These are phyloP conservation scores for Globisporangium paroecandrum DNA, from an alignment of 352 stramenopile genomes.

Conservation along the genomic window DNA sequence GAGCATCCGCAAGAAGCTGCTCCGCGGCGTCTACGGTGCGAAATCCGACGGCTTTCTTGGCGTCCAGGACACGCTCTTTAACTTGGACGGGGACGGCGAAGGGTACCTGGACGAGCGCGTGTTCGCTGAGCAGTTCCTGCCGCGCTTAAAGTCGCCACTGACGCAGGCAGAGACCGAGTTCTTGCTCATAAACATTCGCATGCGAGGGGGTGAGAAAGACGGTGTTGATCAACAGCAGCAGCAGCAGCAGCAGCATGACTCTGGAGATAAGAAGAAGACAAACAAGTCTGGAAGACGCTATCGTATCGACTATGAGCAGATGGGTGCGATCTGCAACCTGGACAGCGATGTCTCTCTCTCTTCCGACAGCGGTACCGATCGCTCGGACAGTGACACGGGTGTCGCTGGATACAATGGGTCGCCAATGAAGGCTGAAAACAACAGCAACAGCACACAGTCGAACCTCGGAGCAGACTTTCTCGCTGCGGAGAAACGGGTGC, in stretches of 20 bases:
- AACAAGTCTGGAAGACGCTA: slow-evolving; percentile 13
- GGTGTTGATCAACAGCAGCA: neutral
- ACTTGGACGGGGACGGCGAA: slow-evolving; percentile 32
- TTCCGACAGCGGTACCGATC: slow-evolving; percentile 21
- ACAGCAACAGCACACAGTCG: neutral
- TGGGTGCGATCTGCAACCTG: slow-evolving; percentile 40
- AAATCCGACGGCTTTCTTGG: slow-evolving; percentile 37
- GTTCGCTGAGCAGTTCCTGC: slow-evolving; percentile 41
- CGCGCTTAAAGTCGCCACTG: slow-evolving; percentile 36
- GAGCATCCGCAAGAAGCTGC: slow-evolving; percentile 52
- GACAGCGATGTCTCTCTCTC: slow-evolving; percentile 52
- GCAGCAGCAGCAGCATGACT: neutral
- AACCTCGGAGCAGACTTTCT: slow-evolving; percentile 32
- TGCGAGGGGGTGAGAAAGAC: slow-evolving; percentile 1
- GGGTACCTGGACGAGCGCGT: slow-evolving; percentile 34
- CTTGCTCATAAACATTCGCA: slow-evolving; percentile 38
- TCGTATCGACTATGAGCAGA: slow-evolving; percentile 55
- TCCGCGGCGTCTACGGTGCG: slow-evolving; percentile 34
- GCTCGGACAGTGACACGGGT: neutral
- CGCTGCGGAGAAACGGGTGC: slow-evolving; percentile 39
- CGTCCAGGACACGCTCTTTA: slow-evolving; percentile 36
- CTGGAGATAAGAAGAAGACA: neutral
- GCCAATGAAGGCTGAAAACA: neutral
- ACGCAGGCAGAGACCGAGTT: slow-evolving; percentile 48
- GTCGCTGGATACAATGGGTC: neutral